Evolutionary conservation across 495 filamentous ascomycete species (phyloP).

Genomic region (Aspergillus incahuasiensis): DNA sequence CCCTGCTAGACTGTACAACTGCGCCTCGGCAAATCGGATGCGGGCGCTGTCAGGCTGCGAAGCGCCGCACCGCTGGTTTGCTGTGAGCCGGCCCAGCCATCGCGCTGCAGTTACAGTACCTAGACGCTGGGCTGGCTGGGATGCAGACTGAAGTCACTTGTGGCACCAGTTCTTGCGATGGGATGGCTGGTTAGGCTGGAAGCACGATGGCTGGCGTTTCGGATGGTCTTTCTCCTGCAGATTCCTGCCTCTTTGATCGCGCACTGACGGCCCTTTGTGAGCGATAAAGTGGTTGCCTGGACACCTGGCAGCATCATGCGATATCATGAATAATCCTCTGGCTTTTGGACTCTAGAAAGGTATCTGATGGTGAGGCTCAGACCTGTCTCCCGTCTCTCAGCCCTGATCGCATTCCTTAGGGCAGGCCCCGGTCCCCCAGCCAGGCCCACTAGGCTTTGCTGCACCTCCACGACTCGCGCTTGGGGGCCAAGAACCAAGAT

Average conservation of each 20-base stretch:
- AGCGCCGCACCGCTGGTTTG: background rate
- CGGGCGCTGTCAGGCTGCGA: too few relatives aligned
- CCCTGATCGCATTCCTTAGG: too few relatives aligned
- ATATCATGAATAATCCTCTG: background rate
- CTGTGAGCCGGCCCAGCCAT: background rate
- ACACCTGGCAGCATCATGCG: background rate
- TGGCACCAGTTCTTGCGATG: background rate
- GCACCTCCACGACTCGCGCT: too few relatives aligned
- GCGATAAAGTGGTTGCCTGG: background rate
- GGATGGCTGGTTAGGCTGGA: background rate
- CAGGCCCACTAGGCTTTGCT: too few relatives aligned
- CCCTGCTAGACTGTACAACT: too few relatives aligned
- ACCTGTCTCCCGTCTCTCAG: too few relatives aligned
- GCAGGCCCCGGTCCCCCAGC: too few relatives aligned
- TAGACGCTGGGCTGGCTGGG: too few relatives aligned
- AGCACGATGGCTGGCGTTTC: background rate
- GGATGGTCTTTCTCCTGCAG: background rate
- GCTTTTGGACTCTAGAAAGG: too few relatives aligned
- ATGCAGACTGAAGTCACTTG: background rate
- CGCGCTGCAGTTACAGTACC: background rate
- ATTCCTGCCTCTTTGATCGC: background rate
- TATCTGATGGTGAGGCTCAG: background rate
- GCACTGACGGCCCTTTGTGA: background rate
- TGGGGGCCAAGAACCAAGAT: too few relatives aligned
- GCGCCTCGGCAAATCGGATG: background rate